Evolutionary conservation across 331 rosid genomes (phyloP), one percentile per base, ranked within the genome.

Genomic region (Acacia pycnantha): DNA sequence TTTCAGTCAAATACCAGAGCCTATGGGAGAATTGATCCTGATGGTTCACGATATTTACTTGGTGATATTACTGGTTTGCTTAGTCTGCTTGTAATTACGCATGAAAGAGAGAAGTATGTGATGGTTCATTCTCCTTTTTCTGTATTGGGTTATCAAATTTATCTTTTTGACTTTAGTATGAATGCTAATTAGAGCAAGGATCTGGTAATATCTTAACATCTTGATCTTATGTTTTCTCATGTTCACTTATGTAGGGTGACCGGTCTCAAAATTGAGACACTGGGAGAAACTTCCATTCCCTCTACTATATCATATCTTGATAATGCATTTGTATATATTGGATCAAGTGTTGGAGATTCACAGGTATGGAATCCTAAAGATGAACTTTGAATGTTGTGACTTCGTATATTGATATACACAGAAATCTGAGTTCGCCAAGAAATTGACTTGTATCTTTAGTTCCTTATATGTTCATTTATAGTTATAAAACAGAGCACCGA

Each of bases 261-360:
- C 0, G 99, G 98, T 68, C 98, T 96, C 47, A 94, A 92, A 86
- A 89, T 96, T 67, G 99, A 96, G 92, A 86, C 90, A 76, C 89
- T 96, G 91, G 99, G 99, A 26, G 99, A 96, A 84, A 96, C 99
- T 29, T 96, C 99, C 68, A 88, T 94, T 88, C 94, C 97, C 71
- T 96, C 99, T 68, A 94, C 99, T 4, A 90, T 96, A 73, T 92
- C 99, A 59, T 96, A 94, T 87, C 97, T 96, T 56, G 99, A 96
- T 82, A 94, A 94, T 83, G 99, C 97, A 74, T 87, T 92, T 79
- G 98, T 96, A 82, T 96, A 64, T 84, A 84, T 94, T 77, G 99
- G 99, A 43, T 96, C 99, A 75, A 96, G 97, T 85, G 94, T 86
- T 78, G 99, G 98, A 77, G 99, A 96, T 83, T 96, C 99, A 59